Evolutionary conservation across 2,329 filamentous ascomycete species (phyloP).

Genomic region (Hortaea werneckii): DNA sequence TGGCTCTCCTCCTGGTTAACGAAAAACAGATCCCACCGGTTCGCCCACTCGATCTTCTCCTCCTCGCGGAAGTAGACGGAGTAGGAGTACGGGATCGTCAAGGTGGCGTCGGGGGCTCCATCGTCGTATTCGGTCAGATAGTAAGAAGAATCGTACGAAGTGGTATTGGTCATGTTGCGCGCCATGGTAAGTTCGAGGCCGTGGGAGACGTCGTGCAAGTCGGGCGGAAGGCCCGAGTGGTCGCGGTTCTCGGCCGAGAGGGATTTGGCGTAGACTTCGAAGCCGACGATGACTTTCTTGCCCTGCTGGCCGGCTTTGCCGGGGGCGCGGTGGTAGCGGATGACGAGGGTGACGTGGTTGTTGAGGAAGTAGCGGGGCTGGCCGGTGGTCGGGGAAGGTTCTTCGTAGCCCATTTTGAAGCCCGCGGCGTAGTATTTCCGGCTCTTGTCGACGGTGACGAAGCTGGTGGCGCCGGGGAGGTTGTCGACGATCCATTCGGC

Average conservation of each 20-base stretch:
- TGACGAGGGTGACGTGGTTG: conserved; percentile 79
- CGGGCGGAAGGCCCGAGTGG: conserved; percentile 55
- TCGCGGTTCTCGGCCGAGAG: conserved; percentile 54
- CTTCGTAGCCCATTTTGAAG: conserved; percentile 76
- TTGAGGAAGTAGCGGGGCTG: conserved; percentile 64
- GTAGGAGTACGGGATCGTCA: conserved; percentile 76
- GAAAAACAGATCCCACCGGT: conserved; percentile 83
- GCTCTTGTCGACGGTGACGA: conserved; percentile 74
- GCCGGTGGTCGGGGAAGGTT: conserved; percentile 49
- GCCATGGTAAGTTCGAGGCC: conserved; percentile 60
- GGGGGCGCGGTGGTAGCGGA: conserved; percentile 64
- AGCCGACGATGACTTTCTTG: conserved; percentile 73
- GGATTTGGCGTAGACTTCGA: conserved; percentile 85
- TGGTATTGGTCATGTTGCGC: conserved; percentile 48
- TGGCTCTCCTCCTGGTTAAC: conserved; percentile 75
- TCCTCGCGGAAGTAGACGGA: conserved; percentile 86
- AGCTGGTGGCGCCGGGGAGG: conserved; percentile 77
- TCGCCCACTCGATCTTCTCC: conserved; percentile 67
- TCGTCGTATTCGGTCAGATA: conserved; percentile 44
- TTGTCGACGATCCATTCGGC: conserved; percentile 92
- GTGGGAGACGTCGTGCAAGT: conserved; percentile 52
- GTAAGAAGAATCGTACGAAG: conserved; percentile 49
- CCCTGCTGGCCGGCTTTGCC: conserved; percentile 58
- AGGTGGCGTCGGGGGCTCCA: conserved; percentile 52
- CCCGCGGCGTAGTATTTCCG: conserved; percentile 83